These are phyloP conservation scores for Trypanosoma platydactyli DNA, from an alignment of 208 protist species.

Conservation along the genomic window DNA sequence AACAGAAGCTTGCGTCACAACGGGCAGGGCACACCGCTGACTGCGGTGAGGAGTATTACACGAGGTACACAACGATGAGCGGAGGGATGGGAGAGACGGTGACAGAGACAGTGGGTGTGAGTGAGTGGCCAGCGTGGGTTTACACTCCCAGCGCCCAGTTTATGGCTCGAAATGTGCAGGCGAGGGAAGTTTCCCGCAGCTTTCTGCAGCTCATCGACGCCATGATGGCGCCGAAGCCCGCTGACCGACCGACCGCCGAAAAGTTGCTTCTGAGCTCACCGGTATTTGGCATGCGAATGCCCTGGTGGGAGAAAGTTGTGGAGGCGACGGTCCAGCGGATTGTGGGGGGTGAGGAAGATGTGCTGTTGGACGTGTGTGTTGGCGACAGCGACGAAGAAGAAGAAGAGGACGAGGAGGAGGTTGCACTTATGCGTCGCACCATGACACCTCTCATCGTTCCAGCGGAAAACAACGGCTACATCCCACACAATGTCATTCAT, in stretches of 20 bases:
- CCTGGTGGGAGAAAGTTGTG: conserved; percentile 27
- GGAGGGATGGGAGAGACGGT: background rate
- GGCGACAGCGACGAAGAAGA: conserved; percentile 33
- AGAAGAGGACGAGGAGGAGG: conserved; percentile 26
- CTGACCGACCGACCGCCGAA: conserved; percentile 53
- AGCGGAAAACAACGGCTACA: conserved; percentile 16
- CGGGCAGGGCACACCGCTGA: background rate
- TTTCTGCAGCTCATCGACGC: conserved; percentile 44
- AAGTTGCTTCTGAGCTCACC: conserved; percentile 37
- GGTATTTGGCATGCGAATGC: conserved; percentile 45
- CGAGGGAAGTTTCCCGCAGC: conserved; percentile 3
- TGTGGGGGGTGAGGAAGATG: conserved; percentile 17
- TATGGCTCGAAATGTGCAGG: conserved; percentile 17
- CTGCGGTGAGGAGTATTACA: background rate
- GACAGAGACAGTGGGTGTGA: background rate
- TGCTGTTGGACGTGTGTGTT: conserved; percentile 26
- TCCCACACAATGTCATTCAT: conserved; percentile 24
- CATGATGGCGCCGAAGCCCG: conserved; percentile 54
- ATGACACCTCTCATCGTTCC: conserved; percentile 26
- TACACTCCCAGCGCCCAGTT: conserved; percentile 11
- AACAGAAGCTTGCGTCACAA: background rate
- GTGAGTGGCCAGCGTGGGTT: conserved; percentile 12
- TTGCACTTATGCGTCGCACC: conserved; percentile 10
- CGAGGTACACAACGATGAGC: conserved; percentile 12
- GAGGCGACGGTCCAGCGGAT: conserved; percentile 9